A percentile compares a stretch with the other conserved stretches of the same genome.
Conservation (phyloP, 1,139 yeast genomes). For the Yamadazyma siamensis region DNA sequence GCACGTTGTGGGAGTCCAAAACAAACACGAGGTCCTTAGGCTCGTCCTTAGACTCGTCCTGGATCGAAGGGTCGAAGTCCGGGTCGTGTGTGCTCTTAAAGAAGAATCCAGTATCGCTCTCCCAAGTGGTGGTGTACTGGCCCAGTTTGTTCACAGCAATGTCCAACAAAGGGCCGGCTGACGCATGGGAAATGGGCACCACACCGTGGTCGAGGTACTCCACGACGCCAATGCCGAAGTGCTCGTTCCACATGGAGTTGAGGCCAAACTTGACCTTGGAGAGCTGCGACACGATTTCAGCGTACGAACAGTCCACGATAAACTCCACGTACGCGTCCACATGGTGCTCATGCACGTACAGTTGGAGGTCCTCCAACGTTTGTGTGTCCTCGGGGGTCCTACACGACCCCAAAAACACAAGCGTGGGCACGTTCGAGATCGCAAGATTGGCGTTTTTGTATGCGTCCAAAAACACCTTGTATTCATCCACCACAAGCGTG, state of each 20-base stretch:
- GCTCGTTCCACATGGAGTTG: slow-evolving; percentile 99
- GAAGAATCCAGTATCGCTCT: slow-evolving; percentile 64
- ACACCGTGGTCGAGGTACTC: slow-evolving; percentile 88
- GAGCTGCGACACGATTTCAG: slow-evolving; percentile 53
- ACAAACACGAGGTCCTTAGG: slow-evolving; percentile 4
- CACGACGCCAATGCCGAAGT: slow-evolving; percentile 96
- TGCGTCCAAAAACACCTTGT: slow-evolving; percentile 44
- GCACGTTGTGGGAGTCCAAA: slow-evolving; percentile 7
- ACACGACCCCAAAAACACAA: slow-evolving; percentile 82
- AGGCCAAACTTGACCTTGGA: slow-evolving; percentile 70
- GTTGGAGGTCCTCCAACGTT: slow-evolving; percentile 50
- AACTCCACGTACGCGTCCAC: slow-evolving; percentile 57
- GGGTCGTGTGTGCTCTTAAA: slow-evolving; percentile 54
- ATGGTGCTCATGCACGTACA: slow-evolving; percentile 42
- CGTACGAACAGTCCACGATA: slow-evolving; percentile 73
- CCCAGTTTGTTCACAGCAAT: slow-evolving; percentile 47
- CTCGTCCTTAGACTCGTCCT: too few species aligned
- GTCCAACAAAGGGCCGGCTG: slow-evolving; percentile 88
- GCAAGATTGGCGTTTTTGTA: slow-evolving; percentile 19
- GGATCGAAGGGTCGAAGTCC: slow-evolving; percentile 52
- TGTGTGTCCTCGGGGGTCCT: slow-evolving; percentile 65
- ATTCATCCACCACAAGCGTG: slow-evolving; percentile 60
- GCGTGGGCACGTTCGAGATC: slow-evolving; percentile 36
- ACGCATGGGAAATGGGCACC: slow-evolving; percentile 87
- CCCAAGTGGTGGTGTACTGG: slow-evolving; percentile 22